phyloP scores from a whole-genome alignment of 1,284 basidiomycete species.

The Naganishia cerealis region DNA sequence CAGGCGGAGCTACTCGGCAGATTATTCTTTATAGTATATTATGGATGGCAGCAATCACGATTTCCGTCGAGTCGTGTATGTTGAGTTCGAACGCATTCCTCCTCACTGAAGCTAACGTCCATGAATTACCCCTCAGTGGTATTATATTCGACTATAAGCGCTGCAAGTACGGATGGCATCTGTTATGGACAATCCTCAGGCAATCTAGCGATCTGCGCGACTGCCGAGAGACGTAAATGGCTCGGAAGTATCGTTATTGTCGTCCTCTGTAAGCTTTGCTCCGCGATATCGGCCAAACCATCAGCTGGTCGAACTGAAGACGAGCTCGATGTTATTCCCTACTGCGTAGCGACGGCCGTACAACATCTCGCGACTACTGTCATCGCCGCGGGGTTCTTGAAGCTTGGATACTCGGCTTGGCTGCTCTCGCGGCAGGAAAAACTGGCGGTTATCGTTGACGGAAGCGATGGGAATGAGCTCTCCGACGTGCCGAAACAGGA shows the following conservation, averaged over 20 bases:
- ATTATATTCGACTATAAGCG: conserved; percentile 10
- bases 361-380: conserved; percentile 44
- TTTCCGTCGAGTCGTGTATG: conserved; percentile 32
- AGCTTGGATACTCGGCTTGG: neutral
- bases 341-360: conserved; percentile 37
- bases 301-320: neutral
- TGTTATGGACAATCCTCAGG: neutral
- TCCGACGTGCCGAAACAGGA: neutral
- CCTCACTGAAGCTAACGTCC: neutral
- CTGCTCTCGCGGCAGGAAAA: neutral
- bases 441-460: neutral
- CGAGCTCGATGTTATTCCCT: neutral
- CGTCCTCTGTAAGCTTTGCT: neutral
- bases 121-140: conserved; percentile 1
- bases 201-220: neutral
- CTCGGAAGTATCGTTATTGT: conserved; percentile 8
- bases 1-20: neutral
- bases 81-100: conserved; percentile 33
- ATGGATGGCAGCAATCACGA: conserved; percentile 12
- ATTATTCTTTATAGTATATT: conserved; percentile 12
- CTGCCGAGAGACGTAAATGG: neutral
- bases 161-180: neutral
- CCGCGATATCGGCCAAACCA: neutral
- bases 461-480: neutral
- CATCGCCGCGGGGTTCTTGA: conserved; percentile 34